Conservation (phyloP, 192 early-diverging fungal genomes). For the Coemansia sp. region DNA sequence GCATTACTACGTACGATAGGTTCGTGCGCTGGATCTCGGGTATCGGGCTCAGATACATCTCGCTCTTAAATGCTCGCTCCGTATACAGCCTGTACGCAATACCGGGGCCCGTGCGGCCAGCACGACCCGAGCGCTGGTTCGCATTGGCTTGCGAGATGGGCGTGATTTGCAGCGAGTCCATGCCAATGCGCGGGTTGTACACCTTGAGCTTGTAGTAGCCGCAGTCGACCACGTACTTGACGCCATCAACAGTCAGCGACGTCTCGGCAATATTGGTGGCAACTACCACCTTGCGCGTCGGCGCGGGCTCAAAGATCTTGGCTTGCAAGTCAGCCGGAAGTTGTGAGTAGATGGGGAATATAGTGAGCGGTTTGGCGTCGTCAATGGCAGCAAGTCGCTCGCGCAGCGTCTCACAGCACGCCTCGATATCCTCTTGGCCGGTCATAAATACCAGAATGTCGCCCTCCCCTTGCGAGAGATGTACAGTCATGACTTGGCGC, state of each 20-base stretch:
- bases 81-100: conserved; percentile 96
- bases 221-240: conserved; percentile 94
- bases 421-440: conserved; percentile 99
- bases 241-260: conserved; percentile 95
- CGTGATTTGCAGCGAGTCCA: conserved; percentile 93
- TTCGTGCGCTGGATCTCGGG: conserved; percentile 99
- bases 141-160: conserved; percentile 95
- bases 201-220: conserved; percentile 97
- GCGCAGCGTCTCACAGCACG: conserved; percentile 64
- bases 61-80: conserved; percentile 84
- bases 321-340: conserved; percentile 94
- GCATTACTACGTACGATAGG: conserved; percentile 84
- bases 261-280: conserved; percentile 99
- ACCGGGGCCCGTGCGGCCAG: conserved; percentile 93
- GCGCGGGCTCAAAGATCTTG: conserved; percentile 92
- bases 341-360: conserved; percentile 93
- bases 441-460: conserved; percentile 96
- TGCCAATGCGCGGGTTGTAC: conserved; percentile 94
- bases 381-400: conserved; percentile 67
- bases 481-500: conserved; percentile 93
- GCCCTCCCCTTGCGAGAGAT: conserved; percentile 88
- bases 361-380: conserved; percentile 67
- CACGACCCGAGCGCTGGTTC: conserved; percentile 93
- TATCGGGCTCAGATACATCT: conserved; percentile 91
- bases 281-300: conserved; percentile 86